Conservation (phyloP, 2,329 filamentous ascomycete species). For the Alternaria metachromatica region DNA sequence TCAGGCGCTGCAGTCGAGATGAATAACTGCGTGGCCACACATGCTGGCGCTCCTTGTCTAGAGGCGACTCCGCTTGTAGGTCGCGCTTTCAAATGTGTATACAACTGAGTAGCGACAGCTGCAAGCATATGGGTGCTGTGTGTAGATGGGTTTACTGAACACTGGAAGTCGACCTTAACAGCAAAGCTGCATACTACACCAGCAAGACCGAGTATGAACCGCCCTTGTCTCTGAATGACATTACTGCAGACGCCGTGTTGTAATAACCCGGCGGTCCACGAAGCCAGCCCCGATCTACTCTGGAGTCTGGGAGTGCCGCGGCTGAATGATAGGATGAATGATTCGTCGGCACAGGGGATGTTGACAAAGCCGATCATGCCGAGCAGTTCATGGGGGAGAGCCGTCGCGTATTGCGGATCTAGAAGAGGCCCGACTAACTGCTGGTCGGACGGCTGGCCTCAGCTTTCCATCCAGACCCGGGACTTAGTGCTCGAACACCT, state of each 20-base stretch:
- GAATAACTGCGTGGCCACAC: background rate
- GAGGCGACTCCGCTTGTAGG: background rate
- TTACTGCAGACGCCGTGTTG: background rate
- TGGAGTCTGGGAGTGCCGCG: background rate
- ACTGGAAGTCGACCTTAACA: background rate
- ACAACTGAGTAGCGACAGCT: background rate
- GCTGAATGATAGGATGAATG: background rate
- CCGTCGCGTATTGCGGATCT: background rate
- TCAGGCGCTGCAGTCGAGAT: background rate
- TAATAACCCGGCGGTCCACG: background rate
- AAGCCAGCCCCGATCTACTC: background rate
- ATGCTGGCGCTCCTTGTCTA: background rate
- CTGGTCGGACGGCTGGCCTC: background rate
- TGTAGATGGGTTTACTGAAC: background rate
- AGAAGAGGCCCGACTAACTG: background rate
- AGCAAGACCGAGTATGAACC: background rate
- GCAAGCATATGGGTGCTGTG: background rate
- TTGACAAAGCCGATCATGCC: background rate
- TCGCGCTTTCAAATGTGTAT: background rate
- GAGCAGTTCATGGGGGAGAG: background rate
- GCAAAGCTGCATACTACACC: background rate
- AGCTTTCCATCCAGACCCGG: background rate
- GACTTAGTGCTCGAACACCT: background rate
- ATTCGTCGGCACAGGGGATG: background rate
- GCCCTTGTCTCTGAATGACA: background rate